These are phyloP conservation scores for Chiua sp. DNA, from an alignment of 1,284 basidiomycete species.

Conservation along the genomic window DNA sequence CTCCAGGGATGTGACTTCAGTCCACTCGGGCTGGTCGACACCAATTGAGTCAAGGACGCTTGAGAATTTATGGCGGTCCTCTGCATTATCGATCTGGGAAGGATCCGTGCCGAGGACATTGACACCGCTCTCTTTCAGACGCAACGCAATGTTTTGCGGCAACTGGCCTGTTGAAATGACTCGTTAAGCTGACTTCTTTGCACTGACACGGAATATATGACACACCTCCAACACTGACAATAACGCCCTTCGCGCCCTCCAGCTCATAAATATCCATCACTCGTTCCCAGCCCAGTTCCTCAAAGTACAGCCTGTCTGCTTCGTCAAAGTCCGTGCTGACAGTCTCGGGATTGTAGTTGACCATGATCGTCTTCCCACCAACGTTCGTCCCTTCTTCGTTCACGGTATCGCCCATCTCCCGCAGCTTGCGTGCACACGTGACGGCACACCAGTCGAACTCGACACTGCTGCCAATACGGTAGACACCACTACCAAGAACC, in stretches of 20 bases:
- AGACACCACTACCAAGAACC: slow-evolving; percentile 99
- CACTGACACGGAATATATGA: background rate
- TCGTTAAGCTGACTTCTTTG: background rate
- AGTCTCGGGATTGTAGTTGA: slow-evolving; percentile 99
- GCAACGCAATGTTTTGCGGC: slow-evolving; percentile 98
- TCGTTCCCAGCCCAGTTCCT: slow-evolving; percentile 96
- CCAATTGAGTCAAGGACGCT: slow-evolving; percentile 93
- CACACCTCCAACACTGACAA: slow-evolving; percentile 96
- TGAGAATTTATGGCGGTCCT: slow-evolving; percentile 99
- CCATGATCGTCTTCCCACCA: slow-evolving; percentile 82
- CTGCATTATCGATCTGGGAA: slow-evolving; percentile 94
- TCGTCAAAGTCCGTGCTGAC: slow-evolving; percentile 99
- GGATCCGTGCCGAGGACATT: slow-evolving; percentile 98
- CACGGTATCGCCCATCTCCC: slow-evolving; percentile 82
- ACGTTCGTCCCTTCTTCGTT: slow-evolving; percentile 21
- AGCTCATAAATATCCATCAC: slow-evolving; percentile 99
- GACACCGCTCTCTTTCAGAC: slow-evolving; percentile 86
- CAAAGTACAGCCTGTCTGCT: slow-evolving; percentile 98
- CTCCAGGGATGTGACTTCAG: slow-evolving; percentile 88
- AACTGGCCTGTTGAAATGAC: slow-evolving; percentile 73
- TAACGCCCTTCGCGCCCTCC: slow-evolving; percentile 90
- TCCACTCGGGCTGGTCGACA: slow-evolving; percentile 98
- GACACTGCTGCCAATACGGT: slow-evolving; percentile 97
- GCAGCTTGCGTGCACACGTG: slow-evolving; percentile 92
- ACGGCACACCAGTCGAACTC: slow-evolving; percentile 99